Percentiles rank a stretch among this genome's conserved stretches.
Conservation (phyloP, 805 yeast species). For the Nakazawaea pomicola region DNA sequence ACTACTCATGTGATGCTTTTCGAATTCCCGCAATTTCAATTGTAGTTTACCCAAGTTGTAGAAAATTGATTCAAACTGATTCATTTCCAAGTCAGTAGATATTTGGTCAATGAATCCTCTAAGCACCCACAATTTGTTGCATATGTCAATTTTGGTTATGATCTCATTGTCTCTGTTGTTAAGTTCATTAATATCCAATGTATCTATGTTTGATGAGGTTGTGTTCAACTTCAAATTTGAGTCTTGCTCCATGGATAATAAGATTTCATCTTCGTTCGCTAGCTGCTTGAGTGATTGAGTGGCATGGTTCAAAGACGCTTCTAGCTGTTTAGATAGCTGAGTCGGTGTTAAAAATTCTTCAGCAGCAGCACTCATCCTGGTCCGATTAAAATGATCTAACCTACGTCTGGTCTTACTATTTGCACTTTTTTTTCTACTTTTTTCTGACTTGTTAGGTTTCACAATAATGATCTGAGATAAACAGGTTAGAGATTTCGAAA, state of each 20-base stretch:
- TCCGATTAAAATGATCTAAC: no score
- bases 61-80: constrained; percentile 11
- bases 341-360: background rate
- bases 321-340: background rate
- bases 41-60: constrained; percentile 8
- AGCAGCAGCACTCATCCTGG: background rate
- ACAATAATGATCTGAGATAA: no score
- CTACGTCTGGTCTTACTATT: no score
- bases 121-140: constrained; percentile 10
- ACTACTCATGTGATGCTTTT: background rate
- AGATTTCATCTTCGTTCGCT: constrained; percentile 12
- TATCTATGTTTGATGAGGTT: background rate
- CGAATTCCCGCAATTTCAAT: constrained; percentile 8
- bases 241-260: constrained; percentile 15
- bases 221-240: constrained; percentile 19
- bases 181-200: constrained; percentile 2
- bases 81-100: constrained; percentile 6
- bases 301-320: background rate
- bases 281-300: constrained; percentile 6
- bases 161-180: constrained; percentile 3
- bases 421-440: no score
- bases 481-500: no score
- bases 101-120: constrained; percentile 12
- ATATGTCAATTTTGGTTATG: constrained; percentile 2
- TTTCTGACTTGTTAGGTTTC: no score